Evolutionary conservation across 768 basidiomycete genomes (phyloP).

Genomic region (Termitomyces sp.): DNA sequence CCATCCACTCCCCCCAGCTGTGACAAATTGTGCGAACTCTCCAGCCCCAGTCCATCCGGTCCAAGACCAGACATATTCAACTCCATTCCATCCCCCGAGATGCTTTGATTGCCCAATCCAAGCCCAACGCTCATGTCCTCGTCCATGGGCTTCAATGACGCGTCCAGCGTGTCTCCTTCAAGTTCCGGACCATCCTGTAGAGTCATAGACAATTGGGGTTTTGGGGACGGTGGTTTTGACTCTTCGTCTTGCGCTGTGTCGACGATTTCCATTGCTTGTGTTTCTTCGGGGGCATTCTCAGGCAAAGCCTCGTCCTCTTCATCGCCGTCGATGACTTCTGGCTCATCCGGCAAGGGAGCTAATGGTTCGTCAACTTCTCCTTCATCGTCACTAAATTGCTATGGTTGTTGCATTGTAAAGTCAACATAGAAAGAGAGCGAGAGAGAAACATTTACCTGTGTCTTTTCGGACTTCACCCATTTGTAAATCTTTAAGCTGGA

Average conservation of each 20-base stretch:
- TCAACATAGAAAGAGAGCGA: neutral
- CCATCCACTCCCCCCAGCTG: slow-evolving; percentile 52
- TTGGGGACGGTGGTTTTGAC: slow-evolving; percentile 65
- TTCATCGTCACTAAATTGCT: slow-evolving; percentile 91
- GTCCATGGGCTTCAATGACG: slow-evolving; percentile 54
- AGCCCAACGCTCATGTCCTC: slow-evolving; percentile 35
- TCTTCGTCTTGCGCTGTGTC: slow-evolving; percentile 43
- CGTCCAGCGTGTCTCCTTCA: slow-evolving; percentile 42
- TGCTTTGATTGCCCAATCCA: slow-evolving; percentile 34
- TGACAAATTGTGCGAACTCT: slow-evolving; percentile 47
- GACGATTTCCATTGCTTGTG: slow-evolving; percentile 23
- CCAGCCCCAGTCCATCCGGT: slow-evolving; percentile 60
- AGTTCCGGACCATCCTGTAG: slow-evolving; percentile 42
- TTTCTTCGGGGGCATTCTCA: slow-evolving; percentile 31
- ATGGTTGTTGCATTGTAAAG: neutral
- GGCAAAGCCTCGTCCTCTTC: slow-evolving; percentile 67
- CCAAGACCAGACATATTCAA: slow-evolving; percentile 65
- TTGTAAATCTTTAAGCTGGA: slow-evolving; percentile 65
- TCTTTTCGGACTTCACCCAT: slow-evolving; percentile 80
- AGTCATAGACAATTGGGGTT: slow-evolving; percentile 60
- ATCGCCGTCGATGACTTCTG: slow-evolving; percentile 70
- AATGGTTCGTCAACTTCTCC: slow-evolving; percentile 76
- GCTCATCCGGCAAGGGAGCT: slow-evolving; percentile 74
- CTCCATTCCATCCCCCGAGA: slow-evolving; percentile 36
- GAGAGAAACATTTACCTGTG: slow-evolving; percentile 46